Evolutionary conservation across 768 basidiomycete genomes (phyloP).

Genomic region (Podaxis sp.): DNA sequence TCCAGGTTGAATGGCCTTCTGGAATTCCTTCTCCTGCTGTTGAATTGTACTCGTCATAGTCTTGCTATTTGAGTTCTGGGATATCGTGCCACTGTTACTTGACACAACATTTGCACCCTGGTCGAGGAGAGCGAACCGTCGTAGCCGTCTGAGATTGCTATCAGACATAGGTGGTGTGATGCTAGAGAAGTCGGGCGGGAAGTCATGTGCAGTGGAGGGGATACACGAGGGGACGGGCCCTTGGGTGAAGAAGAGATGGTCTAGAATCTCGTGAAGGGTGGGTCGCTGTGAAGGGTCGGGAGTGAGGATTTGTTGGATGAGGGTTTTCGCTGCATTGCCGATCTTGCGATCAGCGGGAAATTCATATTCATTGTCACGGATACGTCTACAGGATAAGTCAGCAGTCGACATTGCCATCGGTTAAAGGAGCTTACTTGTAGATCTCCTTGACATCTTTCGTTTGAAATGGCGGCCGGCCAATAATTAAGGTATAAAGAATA

Average conservation of each 20-base stretch:
- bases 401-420: background rate
- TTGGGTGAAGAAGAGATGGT: conserved; percentile 78
- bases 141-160: conserved; percentile 67
- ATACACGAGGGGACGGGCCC: conserved; percentile 83
- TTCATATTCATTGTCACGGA: conserved; percentile 90
- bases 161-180: conserved; percentile 60
- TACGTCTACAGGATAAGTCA: conserved; percentile 54
- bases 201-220: conserved; percentile 74
- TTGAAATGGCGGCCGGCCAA: conserved; percentile 98
- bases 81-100: conserved; percentile 6
- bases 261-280: conserved; percentile 79
- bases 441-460: conserved; percentile 97
- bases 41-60: conserved; percentile 62
- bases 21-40: conserved; percentile 95
- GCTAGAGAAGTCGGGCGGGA: conserved; percentile 71
- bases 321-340: conserved; percentile 67
- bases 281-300: conserved; percentile 82
- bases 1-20: conserved; percentile 91
- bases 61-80: conserved; percentile 26
- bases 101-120: conserved; percentile 36
- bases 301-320: conserved; percentile 84
- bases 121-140: conserved; percentile 62
- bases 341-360: conserved; percentile 80
- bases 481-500: conserved; percentile 90
- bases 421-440: conserved; percentile 65